phyloP scores from a whole-genome alignment of 2,329 filamentous ascomycete genomes.

The Ceratocystis papillata region DNA sequence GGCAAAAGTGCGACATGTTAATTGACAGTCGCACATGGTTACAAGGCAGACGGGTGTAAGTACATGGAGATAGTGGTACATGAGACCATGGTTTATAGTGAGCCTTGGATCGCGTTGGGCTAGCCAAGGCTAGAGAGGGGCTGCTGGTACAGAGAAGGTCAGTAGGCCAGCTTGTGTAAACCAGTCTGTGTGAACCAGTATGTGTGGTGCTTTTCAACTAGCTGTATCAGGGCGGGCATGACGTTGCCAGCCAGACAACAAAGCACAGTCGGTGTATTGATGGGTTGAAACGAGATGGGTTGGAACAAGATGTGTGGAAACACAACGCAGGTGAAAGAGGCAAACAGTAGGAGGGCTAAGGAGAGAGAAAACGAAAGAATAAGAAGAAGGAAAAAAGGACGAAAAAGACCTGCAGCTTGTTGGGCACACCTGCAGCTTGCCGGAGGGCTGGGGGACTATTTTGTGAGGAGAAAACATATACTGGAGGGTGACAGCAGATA shows the following conservation, averaged over 20 bases:
- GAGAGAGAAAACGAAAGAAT: background rate
- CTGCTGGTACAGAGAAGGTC: background rate
- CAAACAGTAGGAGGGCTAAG: background rate
- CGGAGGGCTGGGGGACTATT: background rate
- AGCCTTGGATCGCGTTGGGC: background rate
- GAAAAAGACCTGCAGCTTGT: background rate
- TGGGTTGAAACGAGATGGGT: background rate
- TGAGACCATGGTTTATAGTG: background rate
- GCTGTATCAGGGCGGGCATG: background rate
- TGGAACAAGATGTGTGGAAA: background rate
- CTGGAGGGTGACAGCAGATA: background rate
- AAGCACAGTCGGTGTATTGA: background rate
- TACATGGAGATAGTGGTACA: background rate
- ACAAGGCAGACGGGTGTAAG: background rate
- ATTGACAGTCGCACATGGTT: conserved; percentile 7
- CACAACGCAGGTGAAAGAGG: background rate
- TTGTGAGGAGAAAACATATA: background rate
- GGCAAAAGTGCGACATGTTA: background rate
- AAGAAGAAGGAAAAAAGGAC: conserved; percentile 2
- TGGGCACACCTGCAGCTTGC: conserved; percentile 1
- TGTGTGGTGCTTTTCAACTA: background rate
- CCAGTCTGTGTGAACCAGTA: too few species aligned
- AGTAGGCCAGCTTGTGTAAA: background rate
- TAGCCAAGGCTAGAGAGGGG: background rate
- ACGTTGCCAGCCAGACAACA: background rate